Evolutionary conservation across 2,329 filamentous ascomycete genomes (phyloP), one percentile per base, ranked within the genome.

Genomic region (Fusarium proliferatum): DNA sequence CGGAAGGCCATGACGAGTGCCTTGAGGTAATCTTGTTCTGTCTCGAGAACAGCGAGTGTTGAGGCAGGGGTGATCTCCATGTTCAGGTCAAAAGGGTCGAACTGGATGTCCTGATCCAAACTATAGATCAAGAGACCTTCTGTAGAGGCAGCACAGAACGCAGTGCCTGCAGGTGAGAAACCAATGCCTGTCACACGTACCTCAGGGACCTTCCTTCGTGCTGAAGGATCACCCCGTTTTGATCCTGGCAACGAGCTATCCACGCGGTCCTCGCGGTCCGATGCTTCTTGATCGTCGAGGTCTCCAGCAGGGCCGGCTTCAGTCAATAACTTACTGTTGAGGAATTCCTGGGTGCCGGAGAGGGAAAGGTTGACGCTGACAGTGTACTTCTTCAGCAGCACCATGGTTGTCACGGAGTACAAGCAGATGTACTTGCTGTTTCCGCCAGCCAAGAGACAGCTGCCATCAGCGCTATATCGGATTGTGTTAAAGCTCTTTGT

Each of bases 391-490:
- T 97, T 97, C 63, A 98, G 86, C 16, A 99, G 85, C 2, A 96
- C 94, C 81, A 96, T 95, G 2, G 96, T 97, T 65, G 91, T 91
- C 38, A 97, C 94, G n/a, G 97, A 96, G 84, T 99, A 99, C 65
- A 99, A 83, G 80, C 96, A 98, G 59, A 99, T 98, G 82, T 97
- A 98, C 85, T 99, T 99, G 91, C 95, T 98, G 86, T 96, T 97
- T 38, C 96, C 96, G 53, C 91, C 95, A 2, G 96, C 96, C 45
- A 99, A 86, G 16, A 99, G 87, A 77, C 96, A 98, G 71, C 91
- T 93, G 17, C 96, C 96, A 80, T 99, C 96, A 3, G 94, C 93
- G 80, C 95, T 97, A 84, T 98, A 99, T 61, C 90, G 90, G 74
- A 99, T 93, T 11, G 93, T 93, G 78, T 89, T 92, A 85, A 97